Evolutionary conservation across 1,139 yeast species (phyloP).

Genomic region (Candida glucosophila): DNA sequence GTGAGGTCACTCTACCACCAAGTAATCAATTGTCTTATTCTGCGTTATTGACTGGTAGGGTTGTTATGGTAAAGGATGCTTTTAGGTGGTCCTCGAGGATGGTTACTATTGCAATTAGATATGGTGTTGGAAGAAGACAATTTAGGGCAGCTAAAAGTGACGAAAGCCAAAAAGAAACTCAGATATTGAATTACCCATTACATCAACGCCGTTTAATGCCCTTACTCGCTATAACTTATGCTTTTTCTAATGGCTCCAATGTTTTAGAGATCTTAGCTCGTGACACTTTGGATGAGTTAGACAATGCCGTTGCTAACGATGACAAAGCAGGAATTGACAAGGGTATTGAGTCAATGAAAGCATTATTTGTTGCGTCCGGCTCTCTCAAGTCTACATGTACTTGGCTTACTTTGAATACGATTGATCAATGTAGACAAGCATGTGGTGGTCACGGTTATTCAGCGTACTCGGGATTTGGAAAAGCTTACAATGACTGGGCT

Average conservation of each 20-base stretch:
- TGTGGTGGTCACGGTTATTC: slow-evolving; percentile 98
- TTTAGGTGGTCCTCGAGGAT: slow-evolving; percentile 74
- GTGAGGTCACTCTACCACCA: slow-evolving; percentile 67
- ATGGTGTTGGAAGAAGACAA: slow-evolving; percentile 86
- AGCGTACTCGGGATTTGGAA: slow-evolving; percentile 82
- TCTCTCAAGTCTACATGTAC: slow-evolving; percentile 85
- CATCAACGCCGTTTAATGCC: slow-evolving; percentile 86
- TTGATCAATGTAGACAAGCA: slow-evolving; percentile 88
- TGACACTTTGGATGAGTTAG: slow-evolving; percentile 45
- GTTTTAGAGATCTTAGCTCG: slow-evolving; percentile 51
- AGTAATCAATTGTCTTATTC: slow-evolving; percentile 82
- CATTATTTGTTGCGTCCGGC: slow-evolving; percentile 78
- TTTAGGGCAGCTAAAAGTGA: slow-evolving; percentile 43
- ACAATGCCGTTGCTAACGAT: slow-evolving; percentile 40
- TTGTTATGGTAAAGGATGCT: slow-evolving; percentile 79
- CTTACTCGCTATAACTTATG: slow-evolving; percentile 69
- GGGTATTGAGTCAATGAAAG: slow-evolving; percentile 60
- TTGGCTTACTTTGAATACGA: slow-evolving; percentile 72
- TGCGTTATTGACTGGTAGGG: slow-evolving; percentile 84
- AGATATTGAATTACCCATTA: slow-evolving; percentile 72
- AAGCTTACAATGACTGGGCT: slow-evolving; percentile 85
- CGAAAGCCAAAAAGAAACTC: slow-evolving; percentile 36
- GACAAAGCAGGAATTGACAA: slow-evolving; percentile 31
- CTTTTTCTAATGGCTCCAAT: slow-evolving; percentile 66
- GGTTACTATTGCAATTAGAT: slow-evolving; percentile 76